phyloP scores from a whole-genome alignment of 768 basidiomycete genomes.

The Boletellus ananas region DNA sequence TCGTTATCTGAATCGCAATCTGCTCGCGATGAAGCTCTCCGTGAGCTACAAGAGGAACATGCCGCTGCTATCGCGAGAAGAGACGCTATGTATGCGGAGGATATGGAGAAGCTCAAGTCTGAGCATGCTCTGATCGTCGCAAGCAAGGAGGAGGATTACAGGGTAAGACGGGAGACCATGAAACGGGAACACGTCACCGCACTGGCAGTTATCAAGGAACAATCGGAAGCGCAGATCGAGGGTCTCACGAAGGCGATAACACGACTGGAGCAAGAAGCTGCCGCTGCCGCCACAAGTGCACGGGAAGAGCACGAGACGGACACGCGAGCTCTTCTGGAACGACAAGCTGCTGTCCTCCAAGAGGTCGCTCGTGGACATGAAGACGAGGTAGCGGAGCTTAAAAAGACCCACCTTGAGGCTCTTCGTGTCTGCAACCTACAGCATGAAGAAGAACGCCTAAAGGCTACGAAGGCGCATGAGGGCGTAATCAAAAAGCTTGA shows the following conservation, averaged over 20 bases:
- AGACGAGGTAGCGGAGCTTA: slow-evolving; percentile 48
- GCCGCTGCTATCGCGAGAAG: slow-evolving; percentile 60
- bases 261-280: slow-evolving; percentile 48
- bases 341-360: slow-evolving; percentile 51
- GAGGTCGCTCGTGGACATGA: slow-evolving; percentile 56
- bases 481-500: slow-evolving; percentile 39
- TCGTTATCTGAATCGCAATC: slow-evolving; percentile 72
- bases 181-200: slow-evolving; percentile 35
- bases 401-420: slow-evolving; percentile 43
- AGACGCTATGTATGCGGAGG: slow-evolving; percentile 60
- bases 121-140: slow-evolving; percentile 55
- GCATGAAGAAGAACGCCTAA: slow-evolving; percentile 35
- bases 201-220: slow-evolving; percentile 28
- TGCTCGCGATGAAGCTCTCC: slow-evolving; percentile 55
- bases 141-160: slow-evolving; percentile 59
- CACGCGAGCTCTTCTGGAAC: slow-evolving; percentile 46
- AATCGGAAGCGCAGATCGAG: slow-evolving; percentile 48
- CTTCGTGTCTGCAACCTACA: slow-evolving; percentile 30
- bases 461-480: slow-evolving; percentile 40
- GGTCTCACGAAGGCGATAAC: slow-evolving; percentile 54
- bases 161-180: slow-evolving; percentile 30
- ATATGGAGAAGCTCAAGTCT: slow-evolving; percentile 60
- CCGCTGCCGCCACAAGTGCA: slow-evolving; percentile 34
- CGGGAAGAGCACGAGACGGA: slow-evolving; percentile 48
- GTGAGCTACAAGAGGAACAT: slow-evolving; percentile 72